These are phyloP conservation scores for Venturia effusa DNA, from an alignment of 2,329 filamentous ascomycete species.

Conservation along the genomic window DNA sequence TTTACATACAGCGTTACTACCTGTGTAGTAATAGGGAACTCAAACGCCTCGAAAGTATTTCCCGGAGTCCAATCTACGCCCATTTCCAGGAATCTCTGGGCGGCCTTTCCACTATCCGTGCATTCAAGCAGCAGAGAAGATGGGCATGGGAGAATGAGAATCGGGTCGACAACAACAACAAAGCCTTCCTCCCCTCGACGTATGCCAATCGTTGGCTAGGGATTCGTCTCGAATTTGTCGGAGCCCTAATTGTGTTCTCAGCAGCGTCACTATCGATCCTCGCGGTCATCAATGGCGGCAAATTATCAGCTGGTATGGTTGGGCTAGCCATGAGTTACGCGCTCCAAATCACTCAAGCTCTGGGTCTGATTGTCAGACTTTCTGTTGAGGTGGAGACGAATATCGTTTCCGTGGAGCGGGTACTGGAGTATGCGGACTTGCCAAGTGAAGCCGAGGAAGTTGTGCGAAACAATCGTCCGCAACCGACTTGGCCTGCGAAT, in stretches of 20 bases:
- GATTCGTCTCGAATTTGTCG: slow-evolving; percentile 81
- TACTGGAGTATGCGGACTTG: slow-evolving; percentile 77
- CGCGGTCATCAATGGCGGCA: slow-evolving; percentile 54
- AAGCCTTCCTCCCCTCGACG: slow-evolving; percentile 83
- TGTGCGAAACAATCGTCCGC: slow-evolving; percentile 65
- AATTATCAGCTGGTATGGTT: slow-evolving; percentile 57
- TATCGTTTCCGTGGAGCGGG: slow-evolving; percentile 88
- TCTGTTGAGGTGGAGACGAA: slow-evolving; percentile 95
- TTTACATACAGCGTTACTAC: slow-evolving; percentile 88
- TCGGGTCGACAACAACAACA: slow-evolving; percentile 79
- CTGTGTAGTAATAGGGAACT: slow-evolving; percentile 82
- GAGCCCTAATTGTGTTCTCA: slow-evolving; percentile 73
- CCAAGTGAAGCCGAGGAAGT: slow-evolving; percentile 86
- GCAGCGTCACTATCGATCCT: slow-evolving; percentile 68
- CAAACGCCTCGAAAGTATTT: slow-evolving; percentile 83
- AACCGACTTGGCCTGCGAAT: slow-evolving; percentile 73
- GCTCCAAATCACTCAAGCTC: slow-evolving; percentile 82
- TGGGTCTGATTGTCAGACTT: slow-evolving; percentile 94
- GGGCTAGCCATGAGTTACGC: slow-evolving; percentile 89
- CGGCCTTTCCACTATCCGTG: slow-evolving; percentile 79
- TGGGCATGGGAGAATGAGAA: slow-evolving; percentile 86
- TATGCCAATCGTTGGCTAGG: slow-evolving; percentile 77
- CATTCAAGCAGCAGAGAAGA: slow-evolving; percentile 69
- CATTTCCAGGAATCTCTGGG: slow-evolving; percentile 92
- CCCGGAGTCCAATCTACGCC: slow-evolving; percentile 80